Evolutionary conservation across 2,329 filamentous ascomycete species (phyloP).

Genomic region (Trichophyton simii): DNA sequence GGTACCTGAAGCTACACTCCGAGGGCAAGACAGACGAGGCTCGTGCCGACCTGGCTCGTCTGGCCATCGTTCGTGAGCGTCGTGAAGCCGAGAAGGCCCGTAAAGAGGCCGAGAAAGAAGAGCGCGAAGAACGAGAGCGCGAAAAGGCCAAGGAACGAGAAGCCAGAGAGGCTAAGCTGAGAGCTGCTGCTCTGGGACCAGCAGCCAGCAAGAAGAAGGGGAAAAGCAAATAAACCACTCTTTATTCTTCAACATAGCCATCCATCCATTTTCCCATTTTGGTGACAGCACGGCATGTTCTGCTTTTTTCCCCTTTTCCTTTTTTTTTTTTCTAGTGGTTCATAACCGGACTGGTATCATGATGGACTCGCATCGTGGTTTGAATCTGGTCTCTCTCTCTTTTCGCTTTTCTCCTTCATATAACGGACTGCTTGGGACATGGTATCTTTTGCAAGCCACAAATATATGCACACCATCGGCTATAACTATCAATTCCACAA

Average conservation of each 20-base stretch:
- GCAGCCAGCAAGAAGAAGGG: constrained; percentile 19
- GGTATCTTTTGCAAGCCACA: neutral
- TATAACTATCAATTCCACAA: neutral
- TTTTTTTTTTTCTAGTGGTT: neutral
- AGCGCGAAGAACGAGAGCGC: constrained; percentile 31
- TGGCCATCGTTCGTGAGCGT: constrained; percentile 72
- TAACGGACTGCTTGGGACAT: neutral
- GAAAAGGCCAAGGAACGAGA: constrained; percentile 25
- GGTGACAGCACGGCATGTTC: neutral
- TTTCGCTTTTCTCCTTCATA: neutral
- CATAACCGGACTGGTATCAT: neutral
- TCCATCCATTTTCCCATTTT: neutral
- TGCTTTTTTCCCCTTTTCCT: neutral
- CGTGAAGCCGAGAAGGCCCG: constrained; percentile 70
- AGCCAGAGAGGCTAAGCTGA: constrained; percentile 28
- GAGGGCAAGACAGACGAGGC: constrained; percentile 96
- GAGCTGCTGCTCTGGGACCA: constrained; percentile 28
- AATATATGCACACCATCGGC: neutral
- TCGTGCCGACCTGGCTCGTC: constrained; percentile 70
- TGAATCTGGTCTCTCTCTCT: neutral
- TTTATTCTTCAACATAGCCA: neutral
- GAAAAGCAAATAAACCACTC: constrained; percentile 17
- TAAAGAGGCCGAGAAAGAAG: constrained; percentile 61
- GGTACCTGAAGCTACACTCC: constrained; percentile 81
- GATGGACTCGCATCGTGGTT: neutral